Evolutionary conservation across 2,329 filamentous ascomycete genomes (phyloP).

Genomic region (Sclerotinia sclerotiorum): DNA sequence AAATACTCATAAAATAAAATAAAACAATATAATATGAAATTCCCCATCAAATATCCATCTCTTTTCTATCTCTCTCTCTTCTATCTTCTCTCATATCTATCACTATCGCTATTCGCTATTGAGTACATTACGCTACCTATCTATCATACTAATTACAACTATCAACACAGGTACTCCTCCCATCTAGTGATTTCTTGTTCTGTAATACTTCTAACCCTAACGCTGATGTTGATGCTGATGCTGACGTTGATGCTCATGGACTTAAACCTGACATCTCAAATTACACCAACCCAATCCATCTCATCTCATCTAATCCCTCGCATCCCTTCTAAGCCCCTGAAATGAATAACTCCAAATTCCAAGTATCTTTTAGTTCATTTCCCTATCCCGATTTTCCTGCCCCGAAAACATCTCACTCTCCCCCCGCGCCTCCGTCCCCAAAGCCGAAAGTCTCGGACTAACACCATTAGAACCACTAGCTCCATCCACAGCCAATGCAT

Average conservation of each 20-base stretch:
- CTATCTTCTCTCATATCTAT: too few species aligned
- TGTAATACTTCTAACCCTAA: background rate
- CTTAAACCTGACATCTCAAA: background rate
- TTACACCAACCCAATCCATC: background rate
- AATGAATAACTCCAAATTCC: background rate
- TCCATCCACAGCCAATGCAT: background rate
- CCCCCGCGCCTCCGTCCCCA: background rate
- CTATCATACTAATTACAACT: background rate
- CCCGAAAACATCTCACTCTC: background rate
- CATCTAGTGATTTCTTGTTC: background rate
- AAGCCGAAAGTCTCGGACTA: constrained; percentile 3
- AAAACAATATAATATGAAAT: too few species aligned
- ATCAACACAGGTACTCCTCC: background rate
- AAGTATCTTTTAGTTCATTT: background rate
- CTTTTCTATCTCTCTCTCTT: too few species aligned
- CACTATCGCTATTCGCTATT: background rate
- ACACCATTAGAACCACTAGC: background rate
- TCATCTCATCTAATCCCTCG: background rate
- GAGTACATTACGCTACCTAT: background rate
- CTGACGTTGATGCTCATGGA: background rate
- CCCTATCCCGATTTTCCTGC: background rate
- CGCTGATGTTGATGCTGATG: background rate
- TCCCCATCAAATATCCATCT: too few species aligned
- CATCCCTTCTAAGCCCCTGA: background rate
- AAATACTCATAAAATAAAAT: too few species aligned